Percentiles rank a stretch among this genome's conserved stretches.
Conservation (phyloP, 305 asterid genomes). For the Fraxinus greggii region DNA sequence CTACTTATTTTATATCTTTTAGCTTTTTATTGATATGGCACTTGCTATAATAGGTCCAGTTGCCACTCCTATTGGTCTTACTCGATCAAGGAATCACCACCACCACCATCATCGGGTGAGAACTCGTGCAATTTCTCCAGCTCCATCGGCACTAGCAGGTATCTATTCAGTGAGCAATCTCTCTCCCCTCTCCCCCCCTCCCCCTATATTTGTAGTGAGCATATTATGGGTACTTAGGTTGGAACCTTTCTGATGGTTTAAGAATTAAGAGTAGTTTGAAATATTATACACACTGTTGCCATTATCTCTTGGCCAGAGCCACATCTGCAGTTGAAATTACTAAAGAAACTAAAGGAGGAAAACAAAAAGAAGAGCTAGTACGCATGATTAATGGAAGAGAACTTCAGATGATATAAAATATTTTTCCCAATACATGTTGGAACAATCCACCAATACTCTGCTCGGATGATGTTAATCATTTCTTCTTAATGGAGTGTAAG, state of each 20-base stretch:
- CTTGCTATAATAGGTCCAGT: constrained; percentile 44
- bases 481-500: neutral
- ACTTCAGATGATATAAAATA: neutral
- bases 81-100: constrained; percentile 40
- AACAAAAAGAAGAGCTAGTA: neutral
- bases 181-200: neutral
- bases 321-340: neutral
- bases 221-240: neutral
- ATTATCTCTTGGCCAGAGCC: neutral
- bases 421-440: neutral
- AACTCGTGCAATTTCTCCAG: constrained; percentile 58
- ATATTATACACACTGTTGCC: neutral
- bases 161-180: constrained; percentile 22
- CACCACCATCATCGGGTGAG: constrained; percentile 42
- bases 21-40: constrained; percentile 33
- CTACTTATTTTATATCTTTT: constrained; percentile 1
- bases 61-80: constrained; percentile 46
- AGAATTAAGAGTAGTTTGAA: neutral
- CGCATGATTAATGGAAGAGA: neutral
- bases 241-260: neutral
- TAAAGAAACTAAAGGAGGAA: neutral
- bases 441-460: neutral
- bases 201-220: neutral
- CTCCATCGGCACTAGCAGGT: constrained; percentile 77
- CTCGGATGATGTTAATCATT: neutral